Evolutionary conservation across 2,329 filamentous ascomycete genomes (phyloP).

Genomic region (Neoarthrinium moseri): DNA sequence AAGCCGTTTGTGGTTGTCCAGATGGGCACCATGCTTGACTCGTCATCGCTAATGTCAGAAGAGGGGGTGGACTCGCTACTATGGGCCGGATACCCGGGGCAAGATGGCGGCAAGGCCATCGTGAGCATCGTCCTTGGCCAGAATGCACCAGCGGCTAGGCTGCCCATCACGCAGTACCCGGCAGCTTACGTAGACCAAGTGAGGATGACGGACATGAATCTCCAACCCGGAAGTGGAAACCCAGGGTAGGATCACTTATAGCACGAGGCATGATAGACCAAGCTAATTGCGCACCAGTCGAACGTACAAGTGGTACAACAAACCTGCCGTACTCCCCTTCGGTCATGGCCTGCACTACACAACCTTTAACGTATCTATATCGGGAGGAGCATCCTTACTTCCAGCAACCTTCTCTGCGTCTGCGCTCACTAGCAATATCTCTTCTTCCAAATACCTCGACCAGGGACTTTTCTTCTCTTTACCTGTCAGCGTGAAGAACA

Average conservation of each 20-base stretch:
- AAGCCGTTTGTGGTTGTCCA: conserved; percentile 53
- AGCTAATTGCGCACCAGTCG: no score
- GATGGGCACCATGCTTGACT: conserved; percentile 46
- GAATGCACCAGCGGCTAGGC: conserved; percentile 41
- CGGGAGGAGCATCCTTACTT: neutral
- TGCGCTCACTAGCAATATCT: no score
- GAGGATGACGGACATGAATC: conserved; percentile 47
- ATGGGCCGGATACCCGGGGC: conserved; percentile 51
- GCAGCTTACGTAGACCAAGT: conserved; percentile 41
- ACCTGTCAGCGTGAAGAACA: neutral
- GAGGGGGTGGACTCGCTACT: conserved; percentile 46
- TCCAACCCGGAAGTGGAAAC: conserved; percentile 36
- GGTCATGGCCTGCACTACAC: neutral
- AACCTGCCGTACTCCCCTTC: neutral
- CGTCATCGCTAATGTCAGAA: conserved; percentile 39
- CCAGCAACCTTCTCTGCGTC: neutral
- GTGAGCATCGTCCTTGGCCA: conserved; percentile 46
- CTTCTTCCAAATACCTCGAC: neutral
- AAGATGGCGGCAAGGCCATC: conserved; percentile 47
- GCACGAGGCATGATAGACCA: no score
- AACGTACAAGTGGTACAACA: neutral
- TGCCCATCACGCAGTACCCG: conserved; percentile 48
- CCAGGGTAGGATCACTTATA: no score
- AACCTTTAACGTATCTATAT: neutral
- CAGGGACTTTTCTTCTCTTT: neutral